Evolutionary conservation across 116 monocot genomes (phyloP).

Genomic region (Cymodocea nodosa): DNA sequence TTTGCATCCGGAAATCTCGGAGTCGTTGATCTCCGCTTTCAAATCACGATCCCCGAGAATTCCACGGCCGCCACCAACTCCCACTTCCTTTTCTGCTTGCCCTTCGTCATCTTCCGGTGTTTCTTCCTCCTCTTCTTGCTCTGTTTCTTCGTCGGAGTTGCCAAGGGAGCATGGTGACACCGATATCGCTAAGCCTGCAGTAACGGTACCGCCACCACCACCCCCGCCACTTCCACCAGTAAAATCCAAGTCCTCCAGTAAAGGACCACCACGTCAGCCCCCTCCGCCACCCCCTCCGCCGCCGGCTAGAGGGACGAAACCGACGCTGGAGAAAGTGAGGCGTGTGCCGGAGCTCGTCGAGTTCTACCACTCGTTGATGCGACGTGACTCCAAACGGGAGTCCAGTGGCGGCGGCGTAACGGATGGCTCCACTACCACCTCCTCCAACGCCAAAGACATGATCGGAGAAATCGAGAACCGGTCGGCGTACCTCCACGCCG

Average conservation of each 20-base stretch:
- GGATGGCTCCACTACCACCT: conserved; percentile 1
- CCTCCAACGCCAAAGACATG: conserved; percentile 66
- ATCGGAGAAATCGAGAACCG: conserved; percentile 99
- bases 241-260: background rate
- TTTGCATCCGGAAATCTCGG: background rate
- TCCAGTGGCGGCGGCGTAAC: conserved; percentile 16
- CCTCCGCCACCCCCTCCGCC: conserved; percentile 68
- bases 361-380: conserved; percentile 94
- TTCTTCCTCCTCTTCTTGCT: conserved; percentile 24
- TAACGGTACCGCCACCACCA: conserved; percentile 11
- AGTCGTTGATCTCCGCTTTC: background rate
- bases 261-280: background rate
- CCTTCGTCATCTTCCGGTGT: conserved; percentile 22
- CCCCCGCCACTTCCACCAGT: conserved; percentile 5
- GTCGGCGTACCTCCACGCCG: conserved; percentile 85
- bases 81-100: conserved; percentile 13
- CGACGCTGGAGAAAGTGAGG: conserved; percentile 28
- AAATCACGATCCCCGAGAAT: conserved; percentile 33
- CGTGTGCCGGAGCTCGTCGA: conserved; percentile 94
- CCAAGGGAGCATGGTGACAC: background rate
- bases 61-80: conserved; percentile 68
- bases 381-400: conserved; percentile 73
- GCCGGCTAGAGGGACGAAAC: conserved; percentile 19
- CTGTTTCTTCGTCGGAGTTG: conserved; percentile 19
- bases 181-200: background rate